phyloP scores from a whole-genome alignment of 139 green algal genomes.

The Chlorella sp. region DNA sequence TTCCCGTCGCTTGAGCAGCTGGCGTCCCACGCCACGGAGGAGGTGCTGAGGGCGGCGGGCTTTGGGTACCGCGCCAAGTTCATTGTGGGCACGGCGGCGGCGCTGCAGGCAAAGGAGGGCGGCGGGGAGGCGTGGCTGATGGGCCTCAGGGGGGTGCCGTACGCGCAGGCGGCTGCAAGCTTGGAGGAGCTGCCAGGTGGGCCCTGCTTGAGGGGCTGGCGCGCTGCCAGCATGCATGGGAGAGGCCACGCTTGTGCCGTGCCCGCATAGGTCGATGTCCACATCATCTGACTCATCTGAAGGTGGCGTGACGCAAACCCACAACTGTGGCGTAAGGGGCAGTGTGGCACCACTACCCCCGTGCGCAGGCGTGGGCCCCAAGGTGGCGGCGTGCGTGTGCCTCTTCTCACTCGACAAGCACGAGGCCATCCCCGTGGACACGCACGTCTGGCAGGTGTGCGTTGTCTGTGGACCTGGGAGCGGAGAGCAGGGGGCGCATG shows the following conservation, averaged over 20 bases:
- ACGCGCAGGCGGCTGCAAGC: conserved; percentile 57
- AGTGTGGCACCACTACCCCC: no score
- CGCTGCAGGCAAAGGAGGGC: conserved; percentile 52
- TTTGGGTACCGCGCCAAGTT: conserved; percentile 88
- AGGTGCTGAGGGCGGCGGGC: conserved; percentile 63
- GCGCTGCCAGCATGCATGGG: neutral
- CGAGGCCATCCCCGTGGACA: conserved; percentile 89
- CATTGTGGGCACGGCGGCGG: conserved; percentile 56
- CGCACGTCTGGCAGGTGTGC: conserved; percentile 86
- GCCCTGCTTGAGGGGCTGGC: no score
- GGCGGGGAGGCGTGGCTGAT: conserved; percentile 70
- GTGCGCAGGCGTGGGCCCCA: conserved; percentile 76
- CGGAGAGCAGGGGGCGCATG: no score
- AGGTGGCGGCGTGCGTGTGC: conserved; percentile 85
- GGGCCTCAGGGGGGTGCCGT: conserved; percentile 45
- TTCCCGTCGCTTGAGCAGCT: conserved; percentile 90
- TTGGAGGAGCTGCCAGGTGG: conserved; percentile 67
- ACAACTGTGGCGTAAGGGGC: no score
- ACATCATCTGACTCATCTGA: no score
- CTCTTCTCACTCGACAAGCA: conserved; percentile 95
- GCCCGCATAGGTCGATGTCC: no score
- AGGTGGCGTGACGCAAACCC: no score
- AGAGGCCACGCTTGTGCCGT: neutral
- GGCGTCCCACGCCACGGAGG: conserved; percentile 55
- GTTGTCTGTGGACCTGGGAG: no score